Evolutionary conservation across 352 stramenopile genomes (phyloP), one percentile per base, ranked within the genome.

Genomic region (Pythium aristosporum): DNA sequence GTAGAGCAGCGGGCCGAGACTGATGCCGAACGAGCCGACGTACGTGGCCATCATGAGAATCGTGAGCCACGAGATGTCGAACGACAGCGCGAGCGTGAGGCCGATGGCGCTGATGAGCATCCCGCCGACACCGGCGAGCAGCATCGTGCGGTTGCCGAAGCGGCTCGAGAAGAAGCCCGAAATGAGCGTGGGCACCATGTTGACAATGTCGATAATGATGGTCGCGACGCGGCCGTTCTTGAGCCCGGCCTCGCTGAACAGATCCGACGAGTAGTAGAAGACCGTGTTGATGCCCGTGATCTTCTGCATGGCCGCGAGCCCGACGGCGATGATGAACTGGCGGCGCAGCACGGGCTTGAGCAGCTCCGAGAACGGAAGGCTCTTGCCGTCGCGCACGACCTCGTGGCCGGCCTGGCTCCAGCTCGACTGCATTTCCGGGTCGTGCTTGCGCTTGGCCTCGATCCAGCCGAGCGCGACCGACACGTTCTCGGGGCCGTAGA

Each of bases 1-100:
- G 71, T 79, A 92, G 21, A 87, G 68, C 32, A 90, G 69, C 36
- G 85, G 85, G 5, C 80, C 82, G 32, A 92, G 68, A 44, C 82
- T 87, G 57, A 85, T 74, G 57, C 77, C 83, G 46, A 87, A 88
- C 7, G 75, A 79, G 25, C 75, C 81, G 36, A 92, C 75, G 43
- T 85, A 85, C 18, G 73, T 71, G 12, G 76, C 59, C 57, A 80
- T 88, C 61, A 88, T 88, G 42, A 87, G 57, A 63, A 85, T 79
- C 0, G 78, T 72, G 37, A 87, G 37, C 50, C 32, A 52, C 37
- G 68, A 69, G 34, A 77, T 34, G 36, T 79, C 59, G 43, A 71
- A 61, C 28, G 79, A 51, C 44, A 84, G 73, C 44, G 79, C 71
- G 21, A 91, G 16, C 4, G 77, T 86, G 61, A 91, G 79, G n/a